Percentiles rank a stretch among this genome's conserved stretches.
Evolutionary conservation across 192 early-diverging fungal genomes (phyloP).

Genomic region (Lobosporangium transversale): DNA sequence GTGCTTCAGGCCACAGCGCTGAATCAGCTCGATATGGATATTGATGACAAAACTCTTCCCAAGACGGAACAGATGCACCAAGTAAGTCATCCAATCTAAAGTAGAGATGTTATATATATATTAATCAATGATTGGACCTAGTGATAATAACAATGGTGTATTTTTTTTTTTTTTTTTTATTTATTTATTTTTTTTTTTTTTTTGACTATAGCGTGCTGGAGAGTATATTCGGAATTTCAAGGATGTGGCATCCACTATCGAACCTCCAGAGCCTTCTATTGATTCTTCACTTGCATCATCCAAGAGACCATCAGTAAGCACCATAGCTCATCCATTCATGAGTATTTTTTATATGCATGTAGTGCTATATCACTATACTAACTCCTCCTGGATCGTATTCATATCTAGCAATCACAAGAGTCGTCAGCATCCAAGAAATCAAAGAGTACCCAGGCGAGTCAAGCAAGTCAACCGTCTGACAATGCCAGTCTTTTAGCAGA

Average conservation of each 20-base stretch:
- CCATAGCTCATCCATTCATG: too few relatives aligned
- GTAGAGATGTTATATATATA: too few relatives aligned
- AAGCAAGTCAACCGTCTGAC: conserved; percentile 10
- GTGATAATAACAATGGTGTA: too few relatives aligned
- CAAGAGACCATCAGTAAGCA: conserved; percentile 31
- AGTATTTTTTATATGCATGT: background rate
- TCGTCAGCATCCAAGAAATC: conserved; percentile 12
- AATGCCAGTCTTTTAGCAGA: conserved; percentile 6
- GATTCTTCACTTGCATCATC: background rate
- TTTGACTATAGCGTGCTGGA: conserved; percentile 41
- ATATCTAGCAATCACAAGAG: conserved; percentile 6
- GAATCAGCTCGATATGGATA: conserved; percentile 49
- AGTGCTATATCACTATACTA: too few relatives aligned
- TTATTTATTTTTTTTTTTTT: conserved; percentile 8
- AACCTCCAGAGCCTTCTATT: conserved; percentile 5
- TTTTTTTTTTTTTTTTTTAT: background rate
- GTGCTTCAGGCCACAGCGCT: conserved; percentile 53
- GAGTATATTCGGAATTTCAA: conserved; percentile 44
- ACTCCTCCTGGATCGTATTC: too few relatives aligned
- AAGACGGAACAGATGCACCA: conserved; percentile 45
- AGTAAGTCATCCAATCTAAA: conserved; percentile 14
- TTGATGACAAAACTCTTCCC: conserved; percentile 52
- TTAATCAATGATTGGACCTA: too few relatives aligned
- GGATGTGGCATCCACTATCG: conserved; percentile 13
- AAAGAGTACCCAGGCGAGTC: conserved; percentile 15